A percentile compares a stretch with the other conserved stretches of the same genome.
Conservation (phyloP, 2,329 filamentous ascomycete species). For the Aspergillus oerlinghausenensis region DNA sequence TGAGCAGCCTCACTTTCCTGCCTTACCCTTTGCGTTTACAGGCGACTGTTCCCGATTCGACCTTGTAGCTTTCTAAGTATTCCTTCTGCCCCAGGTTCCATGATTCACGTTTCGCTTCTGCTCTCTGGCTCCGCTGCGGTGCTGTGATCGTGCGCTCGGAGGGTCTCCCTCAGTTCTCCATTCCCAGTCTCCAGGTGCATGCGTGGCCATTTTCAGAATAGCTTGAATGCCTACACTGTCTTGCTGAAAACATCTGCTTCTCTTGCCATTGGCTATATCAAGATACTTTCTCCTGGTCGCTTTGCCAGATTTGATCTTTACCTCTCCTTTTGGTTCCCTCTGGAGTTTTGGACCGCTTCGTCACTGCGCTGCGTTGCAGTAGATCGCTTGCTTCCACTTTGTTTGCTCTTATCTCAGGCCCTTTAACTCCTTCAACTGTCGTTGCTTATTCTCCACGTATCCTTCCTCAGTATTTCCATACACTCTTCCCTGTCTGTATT, state of each 20-base stretch:
- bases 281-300: not conserved
- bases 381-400: not conserved
- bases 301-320: not conserved
- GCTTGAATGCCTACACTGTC: not conserved
- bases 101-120: not conserved
- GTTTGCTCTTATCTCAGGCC: not conserved
- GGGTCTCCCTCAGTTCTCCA: not conserved
- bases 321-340: conserved; percentile 4
- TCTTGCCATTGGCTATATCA: conserved; percentile 13
- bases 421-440: not conserved
- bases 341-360: conserved; percentile 3
- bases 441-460: not conserved
- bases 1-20: conserved; percentile 14
- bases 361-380: not conserved
- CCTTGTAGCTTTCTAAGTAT: not conserved
- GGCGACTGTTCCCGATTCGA: not conserved
- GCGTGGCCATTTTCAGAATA: not conserved
- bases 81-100: not conserved
- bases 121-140: not conserved
- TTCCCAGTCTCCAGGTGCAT: not conserved
- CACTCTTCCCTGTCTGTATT: not conserved
- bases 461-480: not conserved
- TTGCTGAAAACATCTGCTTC: conserved; percentile 4
- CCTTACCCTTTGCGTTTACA: not conserved
- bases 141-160: not conserved